These are phyloP conservation scores for Novymonas esmeraldas DNA, from an alignment of 208 protist species.

Conservation along the genomic window DNA sequence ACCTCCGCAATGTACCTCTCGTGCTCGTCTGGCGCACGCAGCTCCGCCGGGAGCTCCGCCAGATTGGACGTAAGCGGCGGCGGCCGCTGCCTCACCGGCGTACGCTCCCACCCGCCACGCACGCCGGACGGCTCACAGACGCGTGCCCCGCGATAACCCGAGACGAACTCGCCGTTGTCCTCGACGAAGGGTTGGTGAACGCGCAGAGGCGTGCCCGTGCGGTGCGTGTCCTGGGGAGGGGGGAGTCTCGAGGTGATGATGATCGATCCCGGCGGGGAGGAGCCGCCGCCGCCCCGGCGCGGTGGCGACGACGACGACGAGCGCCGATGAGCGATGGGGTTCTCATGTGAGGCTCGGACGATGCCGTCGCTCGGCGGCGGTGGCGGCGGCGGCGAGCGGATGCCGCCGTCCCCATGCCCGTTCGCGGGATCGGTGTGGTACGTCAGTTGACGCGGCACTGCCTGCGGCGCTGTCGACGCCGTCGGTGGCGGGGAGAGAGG, in stretches of 20 bases:
- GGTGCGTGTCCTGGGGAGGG: not conserved
- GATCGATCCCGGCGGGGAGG: slow-evolving; percentile 6
- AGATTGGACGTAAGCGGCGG: slow-evolving; percentile 28
- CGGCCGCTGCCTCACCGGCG: slow-evolving; percentile 17
- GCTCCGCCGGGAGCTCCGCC: slow-evolving; percentile 26
- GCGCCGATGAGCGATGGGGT: not conserved
- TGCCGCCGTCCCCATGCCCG: not conserved
- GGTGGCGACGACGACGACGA: slow-evolving; percentile 3
- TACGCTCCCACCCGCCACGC: slow-evolving; percentile 21
- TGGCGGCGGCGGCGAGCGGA: not conserved
- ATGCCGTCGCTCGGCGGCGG: not conserved
- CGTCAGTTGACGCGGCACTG: not conserved
- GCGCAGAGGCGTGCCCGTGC: slow-evolving; percentile 24
- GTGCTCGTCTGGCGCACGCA: slow-evolving; percentile 29
- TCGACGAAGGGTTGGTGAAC: slow-evolving; percentile 1
- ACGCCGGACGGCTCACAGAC: not conserved
- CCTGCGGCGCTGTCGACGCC: not conserved
- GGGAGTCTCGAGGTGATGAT: not conserved
- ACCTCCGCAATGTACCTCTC: slow-evolving; percentile 53
- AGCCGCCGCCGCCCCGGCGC: not conserved
- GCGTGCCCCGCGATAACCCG: slow-evolving; percentile 6
- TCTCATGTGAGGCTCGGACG: not conserved
- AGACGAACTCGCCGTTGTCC: not conserved
- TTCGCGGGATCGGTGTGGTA: not conserved
- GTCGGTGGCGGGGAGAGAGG: slow-evolving; percentile 12